Conservation (phyloP, 768 basidiomycete species). For the Boletus vermiculosoides region DNA sequence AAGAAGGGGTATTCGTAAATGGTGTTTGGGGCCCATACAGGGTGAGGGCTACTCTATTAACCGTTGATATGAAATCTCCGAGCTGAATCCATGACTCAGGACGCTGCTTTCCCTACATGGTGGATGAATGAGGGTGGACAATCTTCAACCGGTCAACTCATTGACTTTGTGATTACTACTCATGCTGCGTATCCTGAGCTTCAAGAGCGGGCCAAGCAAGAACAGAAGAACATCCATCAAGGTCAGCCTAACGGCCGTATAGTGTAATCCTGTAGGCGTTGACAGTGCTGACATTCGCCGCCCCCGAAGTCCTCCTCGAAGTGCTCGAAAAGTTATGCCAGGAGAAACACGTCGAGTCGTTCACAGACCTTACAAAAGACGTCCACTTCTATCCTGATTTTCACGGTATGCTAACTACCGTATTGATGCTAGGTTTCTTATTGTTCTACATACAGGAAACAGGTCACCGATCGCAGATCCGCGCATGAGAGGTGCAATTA, state of each 20-base stretch:
- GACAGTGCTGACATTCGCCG: neutral
- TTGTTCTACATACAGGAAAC: slow-evolving; percentile 65
- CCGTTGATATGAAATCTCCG: neutral
- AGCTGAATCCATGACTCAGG: slow-evolving; percentile 38
- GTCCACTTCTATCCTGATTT: slow-evolving; percentile 95
- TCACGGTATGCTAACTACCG: slow-evolving; percentile 54
- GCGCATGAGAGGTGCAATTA: slow-evolving; percentile 90
- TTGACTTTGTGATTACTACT: slow-evolving; percentile 92
- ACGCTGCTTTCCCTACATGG: slow-evolving; percentile 89
- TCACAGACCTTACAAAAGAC: slow-evolving; percentile 86
- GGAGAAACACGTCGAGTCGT: slow-evolving; percentile 53
- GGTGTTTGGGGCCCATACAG: slow-evolving; percentile 94
- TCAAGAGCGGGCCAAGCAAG: slow-evolving; percentile 57
- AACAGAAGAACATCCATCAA: slow-evolving; percentile 56
- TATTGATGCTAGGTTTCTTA: neutral
- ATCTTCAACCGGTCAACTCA: slow-evolving; percentile 92
- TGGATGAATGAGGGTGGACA: slow-evolving; percentile 99
- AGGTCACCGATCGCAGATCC: slow-evolving; percentile 94
- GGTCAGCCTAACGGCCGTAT: slow-evolving; percentile 34
- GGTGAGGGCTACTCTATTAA: slow-evolving; percentile 35
- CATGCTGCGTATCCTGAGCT: slow-evolving; percentile 83
- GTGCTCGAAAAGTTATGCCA: slow-evolving; percentile 63
- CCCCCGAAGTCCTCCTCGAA: slow-evolving; percentile 62
- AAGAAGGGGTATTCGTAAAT: slow-evolving; percentile 78
- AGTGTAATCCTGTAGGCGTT: neutral